phyloP scores from a whole-genome alignment of 257 asterid genomes.

The Rubia yunnanensis region DNA sequence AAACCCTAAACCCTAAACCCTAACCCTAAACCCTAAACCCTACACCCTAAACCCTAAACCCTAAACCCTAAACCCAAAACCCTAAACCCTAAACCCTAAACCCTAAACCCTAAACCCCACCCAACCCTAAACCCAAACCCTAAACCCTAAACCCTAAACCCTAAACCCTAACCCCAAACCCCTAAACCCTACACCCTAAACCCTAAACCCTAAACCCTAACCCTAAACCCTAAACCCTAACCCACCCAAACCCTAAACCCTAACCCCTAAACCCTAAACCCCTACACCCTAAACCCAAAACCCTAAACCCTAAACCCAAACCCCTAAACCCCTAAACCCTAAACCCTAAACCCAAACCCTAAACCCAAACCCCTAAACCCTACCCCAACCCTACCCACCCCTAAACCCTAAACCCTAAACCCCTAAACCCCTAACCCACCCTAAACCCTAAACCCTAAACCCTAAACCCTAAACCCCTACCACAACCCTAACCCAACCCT shows the following conservation, averaged over 20 bases:
- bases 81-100: neutral
- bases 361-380: neutral
- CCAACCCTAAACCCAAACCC: neutral
- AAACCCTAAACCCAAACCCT: neutral
- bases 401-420: neutral
- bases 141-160: neutral
- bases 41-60: neutral
- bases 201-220: neutral
- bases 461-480: slow-evolving; percentile 17
- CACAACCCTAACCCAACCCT: slow-evolving; percentile 5
- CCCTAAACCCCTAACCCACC: neutral
- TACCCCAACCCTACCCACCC: neutral
- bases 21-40: neutral
- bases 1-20: neutral
- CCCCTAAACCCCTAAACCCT: neutral
- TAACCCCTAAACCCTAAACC: neutral
- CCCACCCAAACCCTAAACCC: neutral
- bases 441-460: slow-evolving; percentile 16
- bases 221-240: neutral
- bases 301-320: slow-evolving; percentile 17
- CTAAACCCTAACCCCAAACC: neutral
- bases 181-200: neutral
- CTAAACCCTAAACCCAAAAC: neutral
- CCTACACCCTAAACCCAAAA: slow-evolving; percentile 4
- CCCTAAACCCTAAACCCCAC: neutral